Evolutionary conservation across 441 rosid genomes (phyloP).

Genomic region (Lepidium campestre): DNA sequence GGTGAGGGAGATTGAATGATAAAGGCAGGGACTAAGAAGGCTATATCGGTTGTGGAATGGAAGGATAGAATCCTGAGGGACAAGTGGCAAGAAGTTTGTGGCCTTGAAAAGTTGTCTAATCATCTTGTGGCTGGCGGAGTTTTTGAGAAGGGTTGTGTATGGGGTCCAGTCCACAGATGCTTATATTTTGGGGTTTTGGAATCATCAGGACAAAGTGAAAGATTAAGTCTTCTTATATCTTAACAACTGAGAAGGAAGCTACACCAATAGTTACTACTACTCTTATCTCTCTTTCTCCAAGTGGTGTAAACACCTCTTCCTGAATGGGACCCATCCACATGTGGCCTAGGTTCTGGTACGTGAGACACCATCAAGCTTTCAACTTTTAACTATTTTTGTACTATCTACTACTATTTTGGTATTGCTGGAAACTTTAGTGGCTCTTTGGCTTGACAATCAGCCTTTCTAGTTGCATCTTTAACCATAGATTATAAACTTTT

Average conservation of each 20-base stretch:
- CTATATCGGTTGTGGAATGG: constrained; percentile 7
- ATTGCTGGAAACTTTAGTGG: neutral
- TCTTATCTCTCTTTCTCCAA: neutral
- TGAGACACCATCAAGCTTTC: neutral
- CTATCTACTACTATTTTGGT: constrained; percentile 3
- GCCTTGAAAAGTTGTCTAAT: constrained; percentile 28
- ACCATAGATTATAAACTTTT: neutral
- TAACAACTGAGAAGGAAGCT: constrained; percentile 1
- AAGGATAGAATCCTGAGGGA: constrained; percentile 28
- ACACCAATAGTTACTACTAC: constrained; percentile 12
- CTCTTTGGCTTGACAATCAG: constrained; percentile 8
- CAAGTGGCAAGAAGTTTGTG: constrained; percentile 38
- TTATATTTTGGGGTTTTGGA: constrained; percentile 33
- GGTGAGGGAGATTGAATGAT: neutral
- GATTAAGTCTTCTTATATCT: constrained; percentile 12
- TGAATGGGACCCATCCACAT: constrained; percentile 9
- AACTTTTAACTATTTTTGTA: constrained; percentile 6
- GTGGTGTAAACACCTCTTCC: neutral
- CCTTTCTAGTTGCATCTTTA: neutral
- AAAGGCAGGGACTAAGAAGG: neutral
- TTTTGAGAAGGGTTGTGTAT: constrained; percentile 27
- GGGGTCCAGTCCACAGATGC: constrained; percentile 20
- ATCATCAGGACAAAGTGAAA: constrained; percentile 12
- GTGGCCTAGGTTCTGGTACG: constrained; percentile 9
- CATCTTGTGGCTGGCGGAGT: constrained; percentile 56